These are phyloP conservation scores for Exidia glandulosa DNA, from an alignment of 768 basidiomycete genomes.

Conservation along the genomic window DNA sequence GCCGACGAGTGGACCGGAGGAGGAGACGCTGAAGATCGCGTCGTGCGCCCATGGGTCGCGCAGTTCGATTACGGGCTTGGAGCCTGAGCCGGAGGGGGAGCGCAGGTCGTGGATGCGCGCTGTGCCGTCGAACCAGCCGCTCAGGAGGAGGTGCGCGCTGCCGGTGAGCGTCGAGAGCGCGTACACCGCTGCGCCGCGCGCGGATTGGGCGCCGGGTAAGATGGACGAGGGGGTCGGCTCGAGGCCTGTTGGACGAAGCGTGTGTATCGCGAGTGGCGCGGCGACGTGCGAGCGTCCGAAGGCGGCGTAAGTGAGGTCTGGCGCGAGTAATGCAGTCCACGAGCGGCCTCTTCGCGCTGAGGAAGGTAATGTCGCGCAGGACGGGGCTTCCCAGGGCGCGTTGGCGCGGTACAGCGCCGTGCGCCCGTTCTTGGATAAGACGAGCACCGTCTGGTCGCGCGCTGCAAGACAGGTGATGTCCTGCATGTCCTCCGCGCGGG, in stretches of 20 bases:
- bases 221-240: not conserved
- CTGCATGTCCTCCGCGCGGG: not conserved
- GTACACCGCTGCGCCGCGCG: not conserved
- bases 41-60: not conserved
- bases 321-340: not conserved
- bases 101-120: not conserved
- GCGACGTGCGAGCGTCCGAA: not conserved
- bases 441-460: not conserved
- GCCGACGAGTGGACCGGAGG: not conserved
- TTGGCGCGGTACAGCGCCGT: not conserved
- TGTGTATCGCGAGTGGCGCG: not conserved
- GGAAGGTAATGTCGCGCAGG: not conserved
- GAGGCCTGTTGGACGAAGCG: not conserved
- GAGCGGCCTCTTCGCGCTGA: not conserved
- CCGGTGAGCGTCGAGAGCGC: not conserved
- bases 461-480: not conserved
- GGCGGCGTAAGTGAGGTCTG: not conserved
- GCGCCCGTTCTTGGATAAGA: not conserved
- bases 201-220: not conserved
- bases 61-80: not conserved
- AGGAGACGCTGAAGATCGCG: not conserved
- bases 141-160: not conserved
- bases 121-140: not conserved
- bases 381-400: not conserved
- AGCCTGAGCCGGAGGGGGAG: not conserved